Base-by-base conservation (phyloP, 257 asterid genomes). In the Solanum chaucha region DNA sequence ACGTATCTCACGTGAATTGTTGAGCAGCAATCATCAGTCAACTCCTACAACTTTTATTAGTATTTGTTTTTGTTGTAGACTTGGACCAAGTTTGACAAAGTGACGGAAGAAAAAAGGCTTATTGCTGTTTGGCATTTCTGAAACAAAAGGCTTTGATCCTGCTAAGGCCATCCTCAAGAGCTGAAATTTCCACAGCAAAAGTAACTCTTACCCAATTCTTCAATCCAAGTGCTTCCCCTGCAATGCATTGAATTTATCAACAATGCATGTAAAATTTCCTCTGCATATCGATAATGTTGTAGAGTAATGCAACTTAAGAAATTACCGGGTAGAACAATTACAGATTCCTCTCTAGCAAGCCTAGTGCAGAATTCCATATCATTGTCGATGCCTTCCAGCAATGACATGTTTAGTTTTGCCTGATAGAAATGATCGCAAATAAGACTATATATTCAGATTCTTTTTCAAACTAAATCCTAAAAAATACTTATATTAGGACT, bases 301-400 rank as follows among this genome's bases (percentile, higher is more conserved):
- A 80, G 26, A 28, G 85, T 28, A 48, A 48, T 28, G 65, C 85
- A 80, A 48, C 68, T 19, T 36, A 32, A 10, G 9, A 10, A 55
- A 26, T 85, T 82, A 95, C 98, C 98, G 83, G 98, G 98, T 85
- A 94, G 85, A 84, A 91, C 77, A 41, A 94, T 14, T 44, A 91
- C 93, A 3, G 96, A 91, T 88, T 95, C 96, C 92, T 95, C 98
- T 40, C 86, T 88, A 35, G 95, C 95, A 14, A 95, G 95, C 89
- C 87, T 93, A 61, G 90, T 46, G 58, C 95, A 91, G 87, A 94
- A 95, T 19, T 94, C 96, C 90, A 90, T 46, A 88, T 94, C 97
- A 70, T 92, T 93, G 10, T 84, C 77, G 85, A 92, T 91, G 75
- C 83, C 95, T 67, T 91, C 91, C 82, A 94, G 85, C 77, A 90